phyloP scores from a whole-genome alignment of 1,284 basidiomycete species.

The Gomphus bonarii region DNA sequence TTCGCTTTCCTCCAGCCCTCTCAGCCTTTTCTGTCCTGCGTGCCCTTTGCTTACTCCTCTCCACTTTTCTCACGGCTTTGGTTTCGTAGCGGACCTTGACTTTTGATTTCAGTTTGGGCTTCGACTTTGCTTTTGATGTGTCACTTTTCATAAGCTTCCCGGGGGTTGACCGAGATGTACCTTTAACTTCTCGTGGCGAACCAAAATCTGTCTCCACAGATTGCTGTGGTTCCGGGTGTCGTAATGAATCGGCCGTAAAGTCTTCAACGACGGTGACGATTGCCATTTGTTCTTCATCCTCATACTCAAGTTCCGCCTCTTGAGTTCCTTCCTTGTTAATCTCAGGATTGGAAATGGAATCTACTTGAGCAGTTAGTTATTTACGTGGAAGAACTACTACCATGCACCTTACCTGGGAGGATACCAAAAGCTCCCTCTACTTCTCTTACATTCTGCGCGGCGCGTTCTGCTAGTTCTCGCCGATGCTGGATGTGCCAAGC shows the following conservation, averaged over 20 bases:
- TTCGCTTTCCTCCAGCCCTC: conserved; percentile 40
- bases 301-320: conserved; percentile 49
- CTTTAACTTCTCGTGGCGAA: background rate
- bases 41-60: conserved; percentile 46
- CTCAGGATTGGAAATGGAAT: background rate
- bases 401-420: background rate
- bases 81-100: conserved; percentile 51
- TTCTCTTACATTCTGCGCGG: conserved; percentile 54
- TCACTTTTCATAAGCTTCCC: background rate
- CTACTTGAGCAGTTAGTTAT: background rate
- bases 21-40: conserved; percentile 58
- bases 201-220: background rate
- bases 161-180: background rate
- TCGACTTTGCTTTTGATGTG: conserved; percentile 1
- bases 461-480: conserved; percentile 57
- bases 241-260: conserved; percentile 54
- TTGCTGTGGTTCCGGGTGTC: conserved; percentile 16
- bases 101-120: conserved; percentile 25
- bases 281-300: conserved; percentile 67
- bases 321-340: conserved; percentile 21
- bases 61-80: conserved; percentile 44
- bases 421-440: conserved; percentile 56
- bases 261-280: conserved; percentile 78
- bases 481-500: conserved; percentile 40
- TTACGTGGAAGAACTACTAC: background rate